Conservation (phyloP, 2,329 filamentous ascomycete species). For the Pestalotiopsis sp. region DNA sequence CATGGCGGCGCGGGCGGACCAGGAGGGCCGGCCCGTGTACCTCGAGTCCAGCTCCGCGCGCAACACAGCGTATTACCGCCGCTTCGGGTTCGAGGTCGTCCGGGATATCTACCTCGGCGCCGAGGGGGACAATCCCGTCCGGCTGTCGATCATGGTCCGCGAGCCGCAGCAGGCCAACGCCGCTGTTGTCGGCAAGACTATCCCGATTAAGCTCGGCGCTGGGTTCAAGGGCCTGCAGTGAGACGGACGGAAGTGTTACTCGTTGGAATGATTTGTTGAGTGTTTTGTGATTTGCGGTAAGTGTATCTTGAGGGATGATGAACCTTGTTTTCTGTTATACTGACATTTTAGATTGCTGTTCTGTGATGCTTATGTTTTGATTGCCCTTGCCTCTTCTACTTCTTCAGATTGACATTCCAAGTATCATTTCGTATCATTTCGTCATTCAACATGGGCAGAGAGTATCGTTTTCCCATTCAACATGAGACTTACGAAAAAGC, state of each 20-base stretch:
- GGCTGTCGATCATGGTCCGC: slow-evolving; percentile 79
- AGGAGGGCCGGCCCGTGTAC: slow-evolving; percentile 68
- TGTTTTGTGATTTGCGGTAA: neutral
- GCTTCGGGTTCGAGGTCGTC: slow-evolving; percentile 70
- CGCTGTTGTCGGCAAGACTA: slow-evolving; percentile 28
- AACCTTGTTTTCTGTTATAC: neutral
- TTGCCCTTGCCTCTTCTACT: neutral
- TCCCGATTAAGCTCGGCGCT: slow-evolving; percentile 35
- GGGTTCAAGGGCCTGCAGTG: slow-evolving; percentile 26
- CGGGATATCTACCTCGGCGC: slow-evolving; percentile 60
- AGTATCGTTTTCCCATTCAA: neutral
- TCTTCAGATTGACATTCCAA: neutral
- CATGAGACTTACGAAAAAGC: neutral
- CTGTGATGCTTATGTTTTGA: neutral
- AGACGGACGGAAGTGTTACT: neutral
- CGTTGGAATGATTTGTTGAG: neutral
- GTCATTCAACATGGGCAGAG: too few species aligned
- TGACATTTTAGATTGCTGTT: neutral
- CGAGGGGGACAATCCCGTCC: slow-evolving; percentile 48
- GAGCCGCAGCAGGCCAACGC: slow-evolving; percentile 51
- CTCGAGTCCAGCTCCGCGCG: slow-evolving; percentile 72
- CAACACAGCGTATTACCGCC: slow-evolving; percentile 73
- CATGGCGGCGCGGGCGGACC: slow-evolving; percentile 68
- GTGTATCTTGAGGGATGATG: neutral
- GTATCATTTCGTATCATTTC: neutral